Percentiles rank a stretch among this genome's conserved stretches.
Evolutionary conservation across 1,139 yeast genomes (phyloP).

Genomic region (Petasospora fabianii): DNA sequence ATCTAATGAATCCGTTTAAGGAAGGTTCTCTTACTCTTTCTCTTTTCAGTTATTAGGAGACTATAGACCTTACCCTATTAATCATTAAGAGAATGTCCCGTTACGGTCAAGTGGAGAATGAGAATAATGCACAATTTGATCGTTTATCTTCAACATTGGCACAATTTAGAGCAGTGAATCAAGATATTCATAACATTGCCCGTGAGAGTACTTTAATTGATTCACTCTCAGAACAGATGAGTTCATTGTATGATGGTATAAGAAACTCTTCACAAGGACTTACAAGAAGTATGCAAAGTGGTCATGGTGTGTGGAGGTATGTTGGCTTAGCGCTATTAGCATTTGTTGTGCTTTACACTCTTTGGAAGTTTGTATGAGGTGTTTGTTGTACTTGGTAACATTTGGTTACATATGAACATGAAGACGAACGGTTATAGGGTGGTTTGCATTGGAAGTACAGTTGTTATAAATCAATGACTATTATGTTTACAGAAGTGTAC

Average conservation of each 20-base stretch:
- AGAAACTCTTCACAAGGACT: conserved; percentile 66
- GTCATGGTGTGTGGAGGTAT: conserved; percentile 54
- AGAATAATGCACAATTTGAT: conserved; percentile 59
- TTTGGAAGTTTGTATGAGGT: conserved; percentile 47
- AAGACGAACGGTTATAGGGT: too few species aligned
- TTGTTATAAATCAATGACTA: too few species aligned
- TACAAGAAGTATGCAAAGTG: conserved; percentile 53
- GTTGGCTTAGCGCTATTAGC: conserved; percentile 55
- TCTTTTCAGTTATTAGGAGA: too few species aligned
- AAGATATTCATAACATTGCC: conserved; percentile 61
- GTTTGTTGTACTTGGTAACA: neutral
- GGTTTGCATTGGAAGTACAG: too few species aligned
- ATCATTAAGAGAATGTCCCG: conserved; percentile 47
- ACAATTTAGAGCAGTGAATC: conserved; percentile 56
- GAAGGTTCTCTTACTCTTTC: too few species aligned
- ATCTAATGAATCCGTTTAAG: too few species aligned
- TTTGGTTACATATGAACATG: too few species aligned
- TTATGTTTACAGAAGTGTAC: too few species aligned
- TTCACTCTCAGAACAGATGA: conserved; percentile 55
- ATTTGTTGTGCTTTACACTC: conserved; percentile 65
- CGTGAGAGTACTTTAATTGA: conserved; percentile 56
- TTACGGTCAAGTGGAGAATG: conserved; percentile 40
- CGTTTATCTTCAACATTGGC: conserved; percentile 59
- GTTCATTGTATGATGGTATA: conserved; percentile 55
- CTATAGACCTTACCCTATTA: too few species aligned